These are phyloP conservation scores for Aspergillus sclerotiicarbonarius DNA, from an alignment of 495 filamentous ascomycete genomes.

Conservation along the genomic window DNA sequence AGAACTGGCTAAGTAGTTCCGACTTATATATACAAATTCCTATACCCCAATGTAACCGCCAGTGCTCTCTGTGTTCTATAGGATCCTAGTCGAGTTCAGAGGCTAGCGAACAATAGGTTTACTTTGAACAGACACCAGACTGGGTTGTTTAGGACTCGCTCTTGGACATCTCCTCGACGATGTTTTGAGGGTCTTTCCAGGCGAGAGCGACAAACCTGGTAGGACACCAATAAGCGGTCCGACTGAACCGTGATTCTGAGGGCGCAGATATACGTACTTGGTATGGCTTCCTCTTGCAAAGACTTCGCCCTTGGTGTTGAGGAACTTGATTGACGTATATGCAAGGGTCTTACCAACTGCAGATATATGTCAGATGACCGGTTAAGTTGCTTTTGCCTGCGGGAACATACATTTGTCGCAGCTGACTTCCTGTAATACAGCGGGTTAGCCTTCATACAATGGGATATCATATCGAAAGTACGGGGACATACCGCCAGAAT, in stretches of 20 bases:
- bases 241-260: background rate
- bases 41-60: background rate
- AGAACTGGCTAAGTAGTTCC: background rate
- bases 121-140: background rate
- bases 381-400: background rate
- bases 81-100: background rate
- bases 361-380: slow-evolving; percentile 1
- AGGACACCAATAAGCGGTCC: background rate
- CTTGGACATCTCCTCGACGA: slow-evolving; percentile 43
- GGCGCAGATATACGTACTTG: slow-evolving; percentile 60
- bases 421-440: slow-evolving; percentile 50
- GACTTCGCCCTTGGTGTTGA: slow-evolving; percentile 70
- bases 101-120: background rate
- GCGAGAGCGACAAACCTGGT: slow-evolving; percentile 55
- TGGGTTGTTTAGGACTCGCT: slow-evolving; percentile 7
- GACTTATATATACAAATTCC: background rate
- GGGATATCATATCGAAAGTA: background rate
- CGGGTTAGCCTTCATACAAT: slow-evolving; percentile 22
- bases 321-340: slow-evolving; percentile 80
- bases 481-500: slow-evolving; percentile 56
- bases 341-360: slow-evolving; percentile 90
- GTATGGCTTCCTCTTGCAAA: slow-evolving; percentile 93
- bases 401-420: slow-evolving; percentile 78
- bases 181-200: slow-evolving; percentile 60
- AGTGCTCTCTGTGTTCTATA: background rate